Base-by-base conservation (phyloP, 768 basidiomycete genomes). In the Leccinum longicurvipes region DNA sequence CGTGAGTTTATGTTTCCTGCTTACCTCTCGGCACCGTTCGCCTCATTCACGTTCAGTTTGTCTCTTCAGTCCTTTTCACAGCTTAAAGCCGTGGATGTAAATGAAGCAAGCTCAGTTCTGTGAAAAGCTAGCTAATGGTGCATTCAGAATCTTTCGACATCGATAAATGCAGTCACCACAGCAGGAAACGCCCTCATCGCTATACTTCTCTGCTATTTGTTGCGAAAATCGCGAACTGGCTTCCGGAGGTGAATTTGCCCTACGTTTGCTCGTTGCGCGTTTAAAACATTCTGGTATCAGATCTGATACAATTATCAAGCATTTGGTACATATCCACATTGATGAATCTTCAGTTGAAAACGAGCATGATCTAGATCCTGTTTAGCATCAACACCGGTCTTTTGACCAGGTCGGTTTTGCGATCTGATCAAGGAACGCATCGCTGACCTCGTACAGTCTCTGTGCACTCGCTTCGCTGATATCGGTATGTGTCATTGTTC, bases 381-480 rank as follows among this genome's bases (percentile, higher is more conserved):
- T 84, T 81, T 63, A 76, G 77, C 39, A 73, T 84, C 52, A 82
- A 81, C 51, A 72, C 67, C 2, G 65, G 69, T 48, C 64, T 72
- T 14, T 50, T 71, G 45, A 72, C 71, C 11, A 78, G 67, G 67
- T 66, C 10, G 11, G 67, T 56, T 23, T 51, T 6, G n/a, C 45
- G 25, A 28, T 47, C 34, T n/a, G 31, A 34, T 23, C 5, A 28
- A 7, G 6, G 7, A 12, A 17, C 10, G 3, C 39, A 28, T 59
- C 36, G 28, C 32, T 67, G 46, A 67, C 47, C 14, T 10, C n/a
- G 1, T 7, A 29, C 46, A 68, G 82, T 58, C 46, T 82, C 1
- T 83, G 80, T 56, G 84, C 84, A 2, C 67, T 84, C 31, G 77
- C 75, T 47, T 84, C 83, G 17, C 69, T 85, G 27, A 71, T 83